Conservation (phyloP, 73 alveolate species). For the Tetrahymena elliotti region DNA sequence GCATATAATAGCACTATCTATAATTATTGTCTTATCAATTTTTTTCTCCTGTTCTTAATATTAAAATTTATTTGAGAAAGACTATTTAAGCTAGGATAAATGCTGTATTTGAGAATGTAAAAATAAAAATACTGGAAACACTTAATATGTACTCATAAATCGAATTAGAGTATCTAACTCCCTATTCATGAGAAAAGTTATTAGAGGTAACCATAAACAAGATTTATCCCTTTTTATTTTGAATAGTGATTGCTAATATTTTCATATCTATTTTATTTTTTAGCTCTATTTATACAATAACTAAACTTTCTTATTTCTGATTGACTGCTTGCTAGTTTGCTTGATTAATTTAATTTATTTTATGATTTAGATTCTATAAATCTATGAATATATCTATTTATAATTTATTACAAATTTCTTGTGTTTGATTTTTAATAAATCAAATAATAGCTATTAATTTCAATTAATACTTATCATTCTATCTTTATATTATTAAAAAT, state of each 20-base stretch:
- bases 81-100: too few relatives aligned
- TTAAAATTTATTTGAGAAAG: background rate
- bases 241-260: background rate
- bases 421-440: too few relatives aligned
- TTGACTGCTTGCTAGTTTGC: background rate
- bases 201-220: background rate
- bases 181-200: background rate
- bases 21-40: background rate
- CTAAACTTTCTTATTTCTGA: background rate
- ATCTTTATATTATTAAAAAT: too few relatives aligned
- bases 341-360: background rate
- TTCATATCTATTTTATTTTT: background rate
- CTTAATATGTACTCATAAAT: background rate
- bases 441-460: background rate
- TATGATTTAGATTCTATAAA: background rate
- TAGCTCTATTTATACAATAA: background rate
- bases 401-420: background rate
- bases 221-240: background rate
- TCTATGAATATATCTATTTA: background rate
- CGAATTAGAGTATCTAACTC: background rate
- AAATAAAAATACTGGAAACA: background rate
- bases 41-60: background rate
- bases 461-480: background rate
- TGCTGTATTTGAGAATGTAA: too few relatives aligned
- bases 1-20: background rate